Evolutionary conservation across 345 rosid species (phyloP).

Genomic region (Citrus mangshanensis): DNA sequence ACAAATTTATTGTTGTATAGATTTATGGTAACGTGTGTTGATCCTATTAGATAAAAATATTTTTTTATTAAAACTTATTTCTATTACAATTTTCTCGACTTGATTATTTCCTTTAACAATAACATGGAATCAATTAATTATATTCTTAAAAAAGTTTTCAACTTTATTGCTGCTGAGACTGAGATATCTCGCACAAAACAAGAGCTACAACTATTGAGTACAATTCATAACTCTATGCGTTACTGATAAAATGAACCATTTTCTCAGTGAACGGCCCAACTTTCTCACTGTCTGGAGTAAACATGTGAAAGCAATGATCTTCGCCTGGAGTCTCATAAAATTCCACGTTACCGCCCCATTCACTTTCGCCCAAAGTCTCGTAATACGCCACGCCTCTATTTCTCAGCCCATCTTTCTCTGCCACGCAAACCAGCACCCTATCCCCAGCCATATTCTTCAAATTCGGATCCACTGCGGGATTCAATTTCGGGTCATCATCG

Average conservation of each 20-base stretch:
- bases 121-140: too few species aligned
- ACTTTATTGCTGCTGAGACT: too few species aligned
- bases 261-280: slow-evolving; percentile 20
- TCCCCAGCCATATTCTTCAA: slow-evolving; percentile 30
- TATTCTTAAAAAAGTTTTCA: too few species aligned
- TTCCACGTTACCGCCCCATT: slow-evolving; percentile 29
- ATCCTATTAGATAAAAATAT: too few species aligned
- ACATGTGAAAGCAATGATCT: slow-evolving; percentile 35
- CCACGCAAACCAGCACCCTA: slow-evolving; percentile 40
- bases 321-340: slow-evolving; percentile 26
- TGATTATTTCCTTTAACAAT: too few species aligned
- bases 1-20: too few species aligned
- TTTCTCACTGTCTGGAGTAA: slow-evolving; percentile 16
- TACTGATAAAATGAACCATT: slow-evolving; percentile 30
- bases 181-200: too few species aligned
- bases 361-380: slow-evolving; percentile 25
- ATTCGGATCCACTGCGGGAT: slow-evolving; percentile 30
- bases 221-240: not conserved
- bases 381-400: slow-evolving; percentile 25
- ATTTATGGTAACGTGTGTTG: too few species aligned
- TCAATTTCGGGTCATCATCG: slow-evolving; percentile 34
- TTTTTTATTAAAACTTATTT: too few species aligned
- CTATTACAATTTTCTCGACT: too few species aligned
- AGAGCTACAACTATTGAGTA: not conserved
- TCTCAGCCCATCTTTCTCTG: slow-evolving; percentile 38